Base-by-base conservation (phyloP, 2,329 filamentous ascomycete genomes). In the Penicillium sclerotigenum region DNA sequence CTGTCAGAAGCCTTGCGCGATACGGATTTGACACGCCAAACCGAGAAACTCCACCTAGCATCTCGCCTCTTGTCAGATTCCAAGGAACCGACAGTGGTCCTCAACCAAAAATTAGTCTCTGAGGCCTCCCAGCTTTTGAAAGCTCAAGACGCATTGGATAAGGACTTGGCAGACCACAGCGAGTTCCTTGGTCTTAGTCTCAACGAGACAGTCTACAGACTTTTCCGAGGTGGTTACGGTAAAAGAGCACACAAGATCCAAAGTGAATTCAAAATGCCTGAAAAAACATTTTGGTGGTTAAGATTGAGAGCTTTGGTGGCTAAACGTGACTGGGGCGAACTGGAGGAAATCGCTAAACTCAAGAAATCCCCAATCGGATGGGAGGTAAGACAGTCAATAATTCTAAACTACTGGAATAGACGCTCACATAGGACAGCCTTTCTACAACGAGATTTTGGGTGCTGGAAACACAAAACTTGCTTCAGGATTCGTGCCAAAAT, bases 301-400 rank as follows among this genome's bases (percentile, higher is more conserved):
- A 87, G 91, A 59, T 81, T 99, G 28, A 86, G 93, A 65, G 94
- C 92, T 0, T 82, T 97, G 48, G 91, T 99, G 3, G 89, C 90
- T 16, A 91, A 91, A 71, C 83, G 94, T 53, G 90, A 96, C 69
- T 99, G 92, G 91, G 86, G 84, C 49, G 93, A 97, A 71, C 83
- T 99, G 56, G 92, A 97, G 72, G 92, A 97, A 65, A 83, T 91
- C 64, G 83, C 85, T 34, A 83, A 81, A 68, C 84, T 74, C 37
- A 83, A 89, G 69, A 96, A 92, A 74, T 94, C 89, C 56, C 90
- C 93, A 0, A 97, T 99, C 70, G 93, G 93, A 11, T 99, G 94
- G 94, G 91, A 96, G 83, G 89, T 91, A 75, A 80, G 85, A 77
- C 40, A 52, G 55, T 56, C 50, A 26, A 37, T 48, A 42, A 54